These are phyloP conservation scores for Rubus parviflorus DNA, from an alignment of 306 rosid genomes.

Conservation along the genomic window DNA sequence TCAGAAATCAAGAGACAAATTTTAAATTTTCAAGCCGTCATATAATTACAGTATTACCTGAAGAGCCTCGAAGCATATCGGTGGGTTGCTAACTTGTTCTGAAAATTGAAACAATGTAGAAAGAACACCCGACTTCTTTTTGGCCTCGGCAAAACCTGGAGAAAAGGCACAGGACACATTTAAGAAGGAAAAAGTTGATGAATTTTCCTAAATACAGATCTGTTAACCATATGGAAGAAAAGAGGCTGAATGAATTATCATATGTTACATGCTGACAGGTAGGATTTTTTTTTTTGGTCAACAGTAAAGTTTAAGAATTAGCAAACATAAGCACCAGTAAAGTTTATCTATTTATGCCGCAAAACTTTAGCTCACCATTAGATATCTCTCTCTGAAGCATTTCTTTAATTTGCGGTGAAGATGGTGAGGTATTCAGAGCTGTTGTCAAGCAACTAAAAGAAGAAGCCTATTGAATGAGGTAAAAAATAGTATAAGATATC, in stretches of 20 bases:
- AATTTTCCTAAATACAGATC: not conserved
- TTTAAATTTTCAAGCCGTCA: not conserved
- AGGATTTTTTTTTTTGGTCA: not conserved
- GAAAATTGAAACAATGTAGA: slow-evolving; percentile 56
- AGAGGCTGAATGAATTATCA: not conserved
- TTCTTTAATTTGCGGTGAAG: slow-evolving; percentile 60
- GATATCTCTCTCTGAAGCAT: slow-evolving; percentile 65
- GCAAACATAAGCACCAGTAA: not conserved
- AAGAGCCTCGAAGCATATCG: slow-evolving; percentile 88
- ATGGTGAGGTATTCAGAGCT: slow-evolving; percentile 68
- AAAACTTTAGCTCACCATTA: slow-evolving; percentile 43
- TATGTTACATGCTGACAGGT: not conserved
- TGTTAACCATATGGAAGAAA: not conserved
- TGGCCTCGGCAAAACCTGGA: slow-evolving; percentile 44
- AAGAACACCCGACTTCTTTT: slow-evolving; percentile 64
- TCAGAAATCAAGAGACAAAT: slow-evolving; percentile 11
- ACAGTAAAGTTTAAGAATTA: not conserved
- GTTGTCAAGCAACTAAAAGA: slow-evolving; percentile 76
- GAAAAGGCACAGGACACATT: slow-evolving; percentile 30
- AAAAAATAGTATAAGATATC: slow-evolving; percentile 19
- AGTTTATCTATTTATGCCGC: not conserved
- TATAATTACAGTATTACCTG: slow-evolving; percentile 55
- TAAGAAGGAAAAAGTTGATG: not conserved
- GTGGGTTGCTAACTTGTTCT: slow-evolving; percentile 51
- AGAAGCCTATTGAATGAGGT: slow-evolving; percentile 53